A percentile compares a stretch with the other conserved stretches of the same genome.
Evolutionary conservation across 345 rosid species (phyloP).

Genomic region (Psidium guajava): DNA sequence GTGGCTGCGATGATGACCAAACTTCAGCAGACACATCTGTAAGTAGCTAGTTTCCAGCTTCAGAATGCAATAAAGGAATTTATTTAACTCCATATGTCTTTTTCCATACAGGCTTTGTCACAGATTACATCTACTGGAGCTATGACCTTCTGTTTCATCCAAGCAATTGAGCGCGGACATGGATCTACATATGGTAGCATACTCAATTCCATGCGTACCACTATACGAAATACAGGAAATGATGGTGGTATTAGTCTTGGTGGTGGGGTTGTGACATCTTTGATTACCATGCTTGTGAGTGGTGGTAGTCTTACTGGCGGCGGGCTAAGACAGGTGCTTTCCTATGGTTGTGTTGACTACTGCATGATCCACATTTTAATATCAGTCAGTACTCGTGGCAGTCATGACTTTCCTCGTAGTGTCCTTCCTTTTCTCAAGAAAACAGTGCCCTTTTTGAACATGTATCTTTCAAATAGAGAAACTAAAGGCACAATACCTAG

Average conservation of each 20-base stretch:
- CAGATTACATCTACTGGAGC: slow-evolving; percentile 79
- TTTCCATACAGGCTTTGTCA: slow-evolving; percentile 50
- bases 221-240: slow-evolving; percentile 44
- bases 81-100: neutral
- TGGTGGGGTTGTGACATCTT: slow-evolving; percentile 56
- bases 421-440: neutral
- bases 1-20: slow-evolving; percentile 89
- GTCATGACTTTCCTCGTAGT: neutral
- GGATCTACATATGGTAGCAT: slow-evolving; percentile 65
- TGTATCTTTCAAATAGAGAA: neutral
- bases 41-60: slow-evolving; percentile 12
- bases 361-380: neutral
- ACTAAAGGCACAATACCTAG: neutral
- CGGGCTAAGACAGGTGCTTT: slow-evolving; percentile 52
- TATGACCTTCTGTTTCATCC: slow-evolving; percentile 84
- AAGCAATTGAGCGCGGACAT: slow-evolving; percentile 68
- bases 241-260: slow-evolving; percentile 29
- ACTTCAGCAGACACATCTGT: slow-evolving; percentile 89
- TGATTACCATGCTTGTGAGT: slow-evolving; percentile 60
- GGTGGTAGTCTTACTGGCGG: slow-evolving; percentile 53
- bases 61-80: neutral
- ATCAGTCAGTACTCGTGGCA: neutral
- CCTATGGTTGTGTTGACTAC: neutral
- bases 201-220: slow-evolving; percentile 55
- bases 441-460: neutral